A percentile compares a stretch with the other conserved stretches of the same genome.
Evolutionary conservation across 192 early-diverging fungal species (phyloP).

Genomic region (Coemansia sp.): DNA sequence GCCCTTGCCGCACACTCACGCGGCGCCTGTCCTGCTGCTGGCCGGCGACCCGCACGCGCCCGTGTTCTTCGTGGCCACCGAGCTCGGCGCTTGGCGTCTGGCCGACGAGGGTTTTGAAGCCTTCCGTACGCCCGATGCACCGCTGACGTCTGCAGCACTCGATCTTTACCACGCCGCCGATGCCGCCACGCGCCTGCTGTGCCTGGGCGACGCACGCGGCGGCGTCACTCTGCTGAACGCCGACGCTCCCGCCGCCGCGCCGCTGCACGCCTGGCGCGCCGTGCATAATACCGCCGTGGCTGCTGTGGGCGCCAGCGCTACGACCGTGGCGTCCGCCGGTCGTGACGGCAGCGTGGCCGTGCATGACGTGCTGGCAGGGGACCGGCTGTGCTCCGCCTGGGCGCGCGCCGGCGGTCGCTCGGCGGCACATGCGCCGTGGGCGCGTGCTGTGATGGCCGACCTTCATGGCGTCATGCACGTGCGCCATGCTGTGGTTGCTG

Average conservation of each 20-base stretch:
- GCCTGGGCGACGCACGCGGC: slow-evolving; percentile 32
- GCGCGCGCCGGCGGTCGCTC: slow-evolving; percentile 22
- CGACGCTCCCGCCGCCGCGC: slow-evolving; percentile 5
- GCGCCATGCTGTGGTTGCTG: slow-evolving; percentile 8
- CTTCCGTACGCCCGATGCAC: slow-evolving; percentile 3
- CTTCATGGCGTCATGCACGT: slow-evolving; percentile 6
- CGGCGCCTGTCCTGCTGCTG: slow-evolving; percentile 23
- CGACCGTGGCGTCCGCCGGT: slow-evolving; percentile 22
- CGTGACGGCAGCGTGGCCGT: slow-evolving; percentile 32
- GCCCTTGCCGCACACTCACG: slow-evolving; percentile 1
- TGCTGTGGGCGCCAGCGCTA: slow-evolving; percentile 19
- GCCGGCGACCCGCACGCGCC: slow-evolving; percentile 25
- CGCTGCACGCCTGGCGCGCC: slow-evolving; percentile 15
- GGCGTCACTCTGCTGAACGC: slow-evolving; percentile 29
- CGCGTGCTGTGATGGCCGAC: slow-evolving; percentile 14
- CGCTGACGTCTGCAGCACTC: background rate
- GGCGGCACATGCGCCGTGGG: slow-evolving; percentile 1
- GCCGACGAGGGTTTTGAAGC: background rate
- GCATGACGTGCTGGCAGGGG: slow-evolving; percentile 19
- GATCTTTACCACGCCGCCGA: background rate
- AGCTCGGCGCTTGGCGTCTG: slow-evolving; percentile 24
- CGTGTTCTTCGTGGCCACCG: slow-evolving; percentile 25
- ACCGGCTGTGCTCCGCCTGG: slow-evolving; percentile 12
- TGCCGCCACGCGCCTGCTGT: slow-evolving; percentile 17
- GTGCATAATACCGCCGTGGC: slow-evolving; percentile 31